Base-by-base conservation (phyloP, 192 early-diverging fungal species). In the Gigaspora rosea region DNA sequence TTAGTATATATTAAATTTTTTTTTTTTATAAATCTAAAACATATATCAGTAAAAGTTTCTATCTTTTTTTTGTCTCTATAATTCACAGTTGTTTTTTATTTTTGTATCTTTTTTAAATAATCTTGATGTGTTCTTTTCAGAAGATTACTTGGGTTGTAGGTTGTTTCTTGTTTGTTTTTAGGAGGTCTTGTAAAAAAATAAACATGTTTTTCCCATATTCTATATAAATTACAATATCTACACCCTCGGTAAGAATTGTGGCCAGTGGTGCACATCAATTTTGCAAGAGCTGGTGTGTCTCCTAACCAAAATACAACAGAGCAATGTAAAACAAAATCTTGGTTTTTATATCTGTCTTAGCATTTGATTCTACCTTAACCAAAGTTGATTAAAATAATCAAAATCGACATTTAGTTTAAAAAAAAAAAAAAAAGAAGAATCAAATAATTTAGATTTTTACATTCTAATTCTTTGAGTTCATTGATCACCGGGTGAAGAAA, bases 381-480 rank as follows among this genome's bases (percentile, higher is more conserved):
- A 64, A 35, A 33, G 0, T 27, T n/a, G 8, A 64, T 64, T 5
- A 27, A 27, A 36, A 35, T 35, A 64, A 64, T 64, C 13, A 13
- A 33, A 35, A 15, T 33, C 0, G 27, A 35, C 8, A 64, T 27
- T 36, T 10, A 36, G 8, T 64, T 12, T n/a, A n/a, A 64, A 33
- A 35, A 8, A 27, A 36, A 64, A 35, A 27, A n/a, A n/a, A n/a
- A 57, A 6, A 16, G 2, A 41, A 20, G 11, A 57, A 57, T 18
- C 15, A n/a, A 57, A 57, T 57, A 18, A 57, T 16, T 64, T 27
- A 32, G 20, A 64, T 35, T 64, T 8, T 64, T 64, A 64, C 62
- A 35, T 64, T 64, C 62, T 36, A 64, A 64, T 36, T 64, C 62
- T 13, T 64, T 64, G 8, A 64, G 13, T 33, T 64, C 27, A 35